Evolutionary conservation across 2,329 filamentous ascomycete genomes (phyloP).

Genomic region (Thelonectria rubi): DNA sequence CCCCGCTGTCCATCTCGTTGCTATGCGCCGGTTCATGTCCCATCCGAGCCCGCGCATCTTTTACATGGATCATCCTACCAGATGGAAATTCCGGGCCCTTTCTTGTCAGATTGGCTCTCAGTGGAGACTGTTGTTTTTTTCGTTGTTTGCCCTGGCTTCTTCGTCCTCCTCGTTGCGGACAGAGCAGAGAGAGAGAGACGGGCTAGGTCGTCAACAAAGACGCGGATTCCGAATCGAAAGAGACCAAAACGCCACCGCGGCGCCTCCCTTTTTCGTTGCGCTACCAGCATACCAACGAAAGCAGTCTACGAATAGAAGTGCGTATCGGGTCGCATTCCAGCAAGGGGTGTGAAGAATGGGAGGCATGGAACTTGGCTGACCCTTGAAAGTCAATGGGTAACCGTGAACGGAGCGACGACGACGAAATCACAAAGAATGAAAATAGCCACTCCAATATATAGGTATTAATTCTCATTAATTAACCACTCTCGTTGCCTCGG

Average conservation of each 20-base stretch:
- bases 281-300: not conserved
- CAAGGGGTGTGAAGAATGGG: too few relatives aligned
- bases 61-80: slow-evolving; percentile 6
- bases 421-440: not conserved
- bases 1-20: not conserved
- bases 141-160: not conserved
- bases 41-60: slow-evolving; percentile 1
- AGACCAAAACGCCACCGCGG: not conserved
- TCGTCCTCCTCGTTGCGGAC: too few relatives aligned
- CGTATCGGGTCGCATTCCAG: not conserved
- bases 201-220: not conserved
- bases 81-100: slow-evolving; percentile 6
- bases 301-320: too few relatives aligned
- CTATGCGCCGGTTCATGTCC: slow-evolving; percentile 18
- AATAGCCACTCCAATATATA: not conserved
- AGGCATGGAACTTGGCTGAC: too few relatives aligned
- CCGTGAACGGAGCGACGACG: too few relatives aligned
- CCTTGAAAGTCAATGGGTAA: too few relatives aligned
- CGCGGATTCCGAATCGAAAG: not conserved
- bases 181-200: too few relatives aligned
- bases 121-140: not conserved
- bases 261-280: not conserved
- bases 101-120: slow-evolving; percentile 14
- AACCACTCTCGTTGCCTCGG: not conserved
- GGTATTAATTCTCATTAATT: too few relatives aligned